Base-by-base conservation (phyloP, 2,329 filamentous ascomycete species). In the Aspergillus fischeri region DNA sequence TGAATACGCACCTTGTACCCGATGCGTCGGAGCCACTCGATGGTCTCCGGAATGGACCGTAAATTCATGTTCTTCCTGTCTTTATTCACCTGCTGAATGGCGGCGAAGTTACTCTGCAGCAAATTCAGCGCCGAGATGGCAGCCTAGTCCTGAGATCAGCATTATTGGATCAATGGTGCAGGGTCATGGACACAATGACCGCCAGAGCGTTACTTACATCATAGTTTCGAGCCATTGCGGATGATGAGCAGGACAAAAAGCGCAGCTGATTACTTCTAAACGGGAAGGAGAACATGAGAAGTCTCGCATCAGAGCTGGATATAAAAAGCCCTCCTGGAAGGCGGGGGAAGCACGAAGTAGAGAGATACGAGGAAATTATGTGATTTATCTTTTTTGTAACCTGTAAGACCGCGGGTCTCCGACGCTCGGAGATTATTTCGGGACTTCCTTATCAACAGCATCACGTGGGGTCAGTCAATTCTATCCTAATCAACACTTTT, bases 31-130 rank as follows among this genome's bases (percentile, higher is more conserved):
- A 90, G 85, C 89, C 90, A 96, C 64, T 86, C 83, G 28, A 87
- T 78, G 83, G 94, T 93, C 72, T 96, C 91, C 0, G 90, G 89
- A 51, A 95, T 86, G 6, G 92, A 89, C 54, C 80, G 80, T 50
- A 86, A 80, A 69, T 96, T 95, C 76, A 90, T 86, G 28, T 81
- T 83, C 60, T 86, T 78, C 21, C 91, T 89, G 20, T 88, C 88
- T 50, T 90, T 90, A 54, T 86, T 83, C 52, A 94, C 86, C 52
- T 88, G 86, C 70, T 96, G 86, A 20, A 97, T 83, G 57, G 90
- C 80, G 42, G 87, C 83, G 65, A 86, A 88, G 73, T 96, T 96
- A 55, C 89, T 88, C 67, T 93, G 89, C 54, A 96, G 81, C 51
- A 85, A 84, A 64, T 91, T 88, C 64, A 96, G 84, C 56, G 87